A percentile compares a stretch with the other conserved stretches of the same genome.
Conservation (phyloP, 148 eudicot species). For the Tetragonia tetragonoides region DNA sequence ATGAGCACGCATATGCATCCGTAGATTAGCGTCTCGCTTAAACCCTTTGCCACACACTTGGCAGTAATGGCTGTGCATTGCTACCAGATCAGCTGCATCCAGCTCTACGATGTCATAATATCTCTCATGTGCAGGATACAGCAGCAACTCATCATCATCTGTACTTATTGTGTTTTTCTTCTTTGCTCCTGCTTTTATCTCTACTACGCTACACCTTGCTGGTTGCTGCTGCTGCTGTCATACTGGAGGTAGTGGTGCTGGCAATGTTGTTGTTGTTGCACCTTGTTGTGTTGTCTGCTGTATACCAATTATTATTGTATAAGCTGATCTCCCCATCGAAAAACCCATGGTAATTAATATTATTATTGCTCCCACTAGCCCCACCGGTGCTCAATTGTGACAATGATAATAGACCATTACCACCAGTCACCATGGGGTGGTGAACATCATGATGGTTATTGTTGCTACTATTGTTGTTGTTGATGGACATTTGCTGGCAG, state of each 20-base stretch:
- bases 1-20: slow-evolving; percentile 98
- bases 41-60: slow-evolving; percentile 89
- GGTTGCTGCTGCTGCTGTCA: neutral
- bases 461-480: slow-evolving; percentile 7
- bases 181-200: neutral
- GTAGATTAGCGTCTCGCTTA: slow-evolving; percentile 78
- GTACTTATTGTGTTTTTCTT: neutral
- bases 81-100: slow-evolving; percentile 61
- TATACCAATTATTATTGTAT: slow-evolving; percentile 22
- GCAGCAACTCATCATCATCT: too few species aligned
- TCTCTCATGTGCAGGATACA: slow-evolving; percentile 13
- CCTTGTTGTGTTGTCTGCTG: slow-evolving; percentile 1
- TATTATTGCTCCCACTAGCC: neutral
- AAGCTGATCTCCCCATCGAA: slow-evolving; percentile 21
- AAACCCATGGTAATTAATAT: slow-evolving; percentile 5
- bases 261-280: neutral
- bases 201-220: neutral
- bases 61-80: slow-evolving; percentile 81
- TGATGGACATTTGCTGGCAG: slow-evolving; percentile 59
- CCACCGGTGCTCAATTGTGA: neutral
- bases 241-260: neutral
- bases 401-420: neutral
- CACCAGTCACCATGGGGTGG: neutral
- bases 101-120: slow-evolving; percentile 59
- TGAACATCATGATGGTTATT: neutral